Evolutionary conservation across 148 eudicot genomes (phyloP), one percentile per base, ranked within the genome.

Genomic region (Fagopyrum homotropicum): DNA sequence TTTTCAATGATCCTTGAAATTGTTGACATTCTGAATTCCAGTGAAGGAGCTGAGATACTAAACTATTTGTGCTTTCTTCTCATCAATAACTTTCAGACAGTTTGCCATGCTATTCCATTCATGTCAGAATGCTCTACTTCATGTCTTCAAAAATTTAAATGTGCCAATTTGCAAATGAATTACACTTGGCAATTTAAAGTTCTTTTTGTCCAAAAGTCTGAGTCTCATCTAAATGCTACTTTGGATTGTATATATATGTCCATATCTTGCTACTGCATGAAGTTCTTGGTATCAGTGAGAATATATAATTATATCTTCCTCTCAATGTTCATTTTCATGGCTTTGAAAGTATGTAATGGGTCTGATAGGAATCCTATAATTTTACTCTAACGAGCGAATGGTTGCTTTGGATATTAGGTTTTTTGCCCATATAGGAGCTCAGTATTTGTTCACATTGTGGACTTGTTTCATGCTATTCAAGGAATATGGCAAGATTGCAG

Each of bases 391-490:
- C 14, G 63, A 74, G 47, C 1, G 35, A 45, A n/a, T 45, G 50
- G 63, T 61, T 50, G 77, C 29, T 19, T 30, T 78, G 66, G 68
- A 69, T 84, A 75, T 73, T 88, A 95, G 98, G 90, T 95, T 95
- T 77, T 95, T 92, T 74, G 84, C 79, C 60, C 99, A 95, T 81
- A 89, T 95, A 78, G 79, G 83, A 77, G 80, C 89, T 90, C 86
- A 89, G 83, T 92, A 92, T 74, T 75, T 92, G 85, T 88, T 95
- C 84, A 90, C 99, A 22, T 89, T 95, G 80, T 95, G 99, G 99
- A 85, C 91, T 63, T 92, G 97, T 85, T 92, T 82, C 84, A 80
- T 90, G 90, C 99, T 95, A 60, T 95, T 88, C 86, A 86, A 84
- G 86, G 98, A 95, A 81, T 92, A 92, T 81, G 92, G 77, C 78